Base-by-base conservation (phyloP, 106 monocot species). In the Hemerocallis citrina region DNA sequence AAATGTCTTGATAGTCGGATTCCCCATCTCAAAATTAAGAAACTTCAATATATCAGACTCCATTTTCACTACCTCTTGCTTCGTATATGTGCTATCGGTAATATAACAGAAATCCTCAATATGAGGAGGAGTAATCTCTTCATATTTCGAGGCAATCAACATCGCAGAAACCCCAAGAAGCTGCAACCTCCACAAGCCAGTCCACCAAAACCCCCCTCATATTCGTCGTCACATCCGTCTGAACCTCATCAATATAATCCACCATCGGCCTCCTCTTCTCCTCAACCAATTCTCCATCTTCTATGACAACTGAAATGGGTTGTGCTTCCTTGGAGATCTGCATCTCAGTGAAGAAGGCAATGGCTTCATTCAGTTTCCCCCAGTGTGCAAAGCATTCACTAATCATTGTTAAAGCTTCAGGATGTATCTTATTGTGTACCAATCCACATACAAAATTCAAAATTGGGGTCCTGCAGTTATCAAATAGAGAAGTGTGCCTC, bases 151-250 rank as follows among this genome's bases (percentile, higher is more conserved):
- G 6, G 92, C 92, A 46, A 92, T 76, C 11, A 92, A 74, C 92
- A 92, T 92, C 17, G 68, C 67, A 37, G 87, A 81, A 51, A 88
- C 84, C 1, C 92, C 92, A 14, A 92, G 78, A 46, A 92, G 84
- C 73, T 88, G 92, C 63, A 32, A 95, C 90, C 68, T 95, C 86
- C 4, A 95, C 90, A 39, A 95, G 64, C 95, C 95, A 95, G 72
- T 95, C 95, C 25, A 95, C 80, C 50, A 90, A 67, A 37, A 95
- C 72, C 13, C 69, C 75, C 17, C 95, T 70, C 95, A 90, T 95
- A 37, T 83, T 83, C 7, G 83, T 55, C 7, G 80, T 95, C 14
- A 95, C 71, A 34, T 95, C 95, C 11, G 43, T 77, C 70, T 95
- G 95, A 21, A 78, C 57, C 11, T 34, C 50, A 65, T 84, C 89